Evolutionary conservation across 2,329 filamentous ascomycete genomes (phyloP).

Genomic region (Bretziella fagacearum): DNA sequence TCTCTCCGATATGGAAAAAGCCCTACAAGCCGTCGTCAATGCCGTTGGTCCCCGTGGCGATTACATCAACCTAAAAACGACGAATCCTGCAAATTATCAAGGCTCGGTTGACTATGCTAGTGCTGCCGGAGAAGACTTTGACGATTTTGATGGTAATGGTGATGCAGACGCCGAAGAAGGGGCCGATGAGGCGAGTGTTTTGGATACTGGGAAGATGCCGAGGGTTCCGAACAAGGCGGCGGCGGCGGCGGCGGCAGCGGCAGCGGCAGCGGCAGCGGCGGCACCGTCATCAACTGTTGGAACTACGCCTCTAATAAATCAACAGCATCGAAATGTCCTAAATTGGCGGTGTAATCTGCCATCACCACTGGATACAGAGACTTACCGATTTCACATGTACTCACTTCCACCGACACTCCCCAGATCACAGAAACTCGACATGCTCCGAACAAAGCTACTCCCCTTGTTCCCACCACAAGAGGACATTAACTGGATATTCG

Average conservation of each 20-base stretch:
- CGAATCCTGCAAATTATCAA: neutral
- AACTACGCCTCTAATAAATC: neutral
- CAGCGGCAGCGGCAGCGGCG: neutral
- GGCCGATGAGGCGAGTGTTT: neutral
- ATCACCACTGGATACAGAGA: conserved; percentile 7
- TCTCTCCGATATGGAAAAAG: conserved; percentile 13
- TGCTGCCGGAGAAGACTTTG: neutral
- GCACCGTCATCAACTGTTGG: neutral
- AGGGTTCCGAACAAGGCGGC: neutral
- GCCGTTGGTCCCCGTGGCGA: conserved; percentile 4
- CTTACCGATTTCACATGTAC: conserved; percentile 1
- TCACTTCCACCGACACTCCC: conserved; percentile 1
- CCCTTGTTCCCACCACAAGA: conserved; percentile 22
- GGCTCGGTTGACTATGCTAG: neutral
- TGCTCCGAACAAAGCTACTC: conserved; percentile 15
- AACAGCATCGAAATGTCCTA: conserved; percentile 4
- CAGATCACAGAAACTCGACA: conserved; percentile 13
- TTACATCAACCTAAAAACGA: neutral
- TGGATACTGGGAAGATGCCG: neutral
- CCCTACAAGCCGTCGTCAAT: conserved; percentile 7
- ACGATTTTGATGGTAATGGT: neutral
- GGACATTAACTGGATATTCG: conserved; percentile 21
- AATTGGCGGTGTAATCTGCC: conserved; percentile 10
- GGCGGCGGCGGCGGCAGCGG: neutral
- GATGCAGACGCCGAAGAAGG: neutral